Percentiles rank a stretch among this genome's conserved stretches.
These are phyloP conservation scores for Xylaria hypoxylon DNA, from an alignment of 2,329 filamentous ascomycete genomes.

Conservation along the genomic window DNA sequence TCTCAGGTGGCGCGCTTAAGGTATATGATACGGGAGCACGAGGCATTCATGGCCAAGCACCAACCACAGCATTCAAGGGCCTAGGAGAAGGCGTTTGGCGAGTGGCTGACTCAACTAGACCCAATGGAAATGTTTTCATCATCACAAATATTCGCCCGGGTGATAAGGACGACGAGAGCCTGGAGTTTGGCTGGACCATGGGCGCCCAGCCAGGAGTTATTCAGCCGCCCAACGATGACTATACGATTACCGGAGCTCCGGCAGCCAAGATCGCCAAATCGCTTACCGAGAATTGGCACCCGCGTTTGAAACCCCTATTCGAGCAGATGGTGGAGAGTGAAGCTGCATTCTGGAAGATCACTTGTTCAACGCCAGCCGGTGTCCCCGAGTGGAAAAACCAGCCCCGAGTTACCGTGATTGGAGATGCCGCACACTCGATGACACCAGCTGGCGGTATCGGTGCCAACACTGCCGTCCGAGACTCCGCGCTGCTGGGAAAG, in stretches of 20 bases:
- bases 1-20: slow-evolving; percentile 68
- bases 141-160: slow-evolving; percentile 73
- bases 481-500: slow-evolving; percentile 65
- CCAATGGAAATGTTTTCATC: slow-evolving; percentile 61
- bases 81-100: slow-evolving; percentile 73
- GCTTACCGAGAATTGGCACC: slow-evolving; percentile 67
- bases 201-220: slow-evolving; percentile 68
- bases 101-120: slow-evolving; percentile 61
- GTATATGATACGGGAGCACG: slow-evolving; percentile 72
- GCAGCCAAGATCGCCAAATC: slow-evolving; percentile 69
- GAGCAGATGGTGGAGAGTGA: slow-evolving; percentile 67
- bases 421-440: slow-evolving; percentile 69
- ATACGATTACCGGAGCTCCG: slow-evolving; percentile 65
- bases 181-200: slow-evolving; percentile 74
- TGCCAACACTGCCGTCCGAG: slow-evolving; percentile 67
- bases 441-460: slow-evolving; percentile 68
- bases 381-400: slow-evolving; percentile 71
- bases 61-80: slow-evolving; percentile 68
- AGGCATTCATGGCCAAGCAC: slow-evolving; percentile 74
- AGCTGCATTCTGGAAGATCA: slow-evolving; percentile 75
- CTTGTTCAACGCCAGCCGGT: slow-evolving; percentile 68
- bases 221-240: slow-evolving; percentile 68
- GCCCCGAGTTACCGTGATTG: slow-evolving; percentile 68
- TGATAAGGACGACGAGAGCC: slow-evolving; percentile 68
- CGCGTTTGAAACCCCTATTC: slow-evolving; percentile 66